phyloP scores from a whole-genome alignment of 2,329 filamentous ascomycete genomes.

The Trichoderma arundinaceum region DNA sequence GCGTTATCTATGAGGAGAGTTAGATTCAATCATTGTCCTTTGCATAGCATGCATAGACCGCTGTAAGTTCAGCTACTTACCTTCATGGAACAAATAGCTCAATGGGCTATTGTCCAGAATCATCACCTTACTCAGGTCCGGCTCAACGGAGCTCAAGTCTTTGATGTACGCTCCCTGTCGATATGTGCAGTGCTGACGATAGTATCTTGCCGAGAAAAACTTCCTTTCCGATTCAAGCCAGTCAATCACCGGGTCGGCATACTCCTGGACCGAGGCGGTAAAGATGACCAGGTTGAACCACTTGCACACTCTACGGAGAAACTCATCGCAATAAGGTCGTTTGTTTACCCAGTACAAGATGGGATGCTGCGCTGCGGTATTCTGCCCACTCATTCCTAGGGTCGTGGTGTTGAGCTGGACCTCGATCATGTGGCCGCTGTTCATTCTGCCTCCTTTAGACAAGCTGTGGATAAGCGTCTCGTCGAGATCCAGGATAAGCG shows the following conservation, averaged over 20 bases:
- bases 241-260: constrained; percentile 97
- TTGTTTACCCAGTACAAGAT: constrained; percentile 99
- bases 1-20: constrained; percentile 76
- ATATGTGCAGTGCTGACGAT: constrained; percentile 95
- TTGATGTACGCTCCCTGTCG: constrained; percentile 98
- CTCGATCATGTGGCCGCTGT: constrained; percentile 98
- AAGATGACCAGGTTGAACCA: constrained; percentile 99
- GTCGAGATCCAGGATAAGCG: constrained; percentile 91
- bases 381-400: constrained; percentile 71
- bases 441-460: constrained; percentile 94
- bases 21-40: too few relatives aligned
- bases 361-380: constrained; percentile 78
- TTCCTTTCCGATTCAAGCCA: constrained; percentile 97
- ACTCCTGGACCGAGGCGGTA: constrained; percentile 97
- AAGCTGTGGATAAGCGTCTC: constrained; percentile 98
- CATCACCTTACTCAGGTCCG: constrained; percentile 96
- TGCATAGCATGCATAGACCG: too few relatives aligned
- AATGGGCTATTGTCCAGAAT: constrained; percentile 98
- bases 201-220: constrained; percentile 92
- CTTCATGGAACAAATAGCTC: constrained; percentile 98
- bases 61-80: constrained; percentile 55
- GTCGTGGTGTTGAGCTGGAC: constrained; percentile 81
- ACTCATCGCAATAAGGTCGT: constrained; percentile 94
- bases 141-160: constrained; percentile 93
- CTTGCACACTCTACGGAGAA: constrained; percentile 87